A percentile compares a stretch with the other conserved stretches of the same genome.
Conservation (phyloP, 129 eudicot genomes). For the Flaveria robusta region DNA sequence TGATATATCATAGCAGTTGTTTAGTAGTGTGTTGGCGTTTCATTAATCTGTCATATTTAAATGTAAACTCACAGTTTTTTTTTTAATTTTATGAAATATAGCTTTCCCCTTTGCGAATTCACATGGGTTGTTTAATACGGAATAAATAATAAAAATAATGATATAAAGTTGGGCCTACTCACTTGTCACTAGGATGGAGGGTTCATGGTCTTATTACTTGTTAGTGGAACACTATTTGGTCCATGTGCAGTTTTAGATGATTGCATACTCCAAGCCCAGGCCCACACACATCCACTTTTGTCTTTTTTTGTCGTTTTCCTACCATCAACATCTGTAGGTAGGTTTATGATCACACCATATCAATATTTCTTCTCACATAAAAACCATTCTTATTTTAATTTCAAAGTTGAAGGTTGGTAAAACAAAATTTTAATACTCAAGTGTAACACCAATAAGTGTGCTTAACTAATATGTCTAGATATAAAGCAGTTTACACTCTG, state of each 20-base stretch:
- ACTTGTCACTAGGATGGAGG: not conserved
- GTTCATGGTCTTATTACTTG: too few relatives aligned
- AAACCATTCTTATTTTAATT: too few relatives aligned
- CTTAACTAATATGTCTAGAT: too few relatives aligned
- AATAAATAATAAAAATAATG: not conserved
- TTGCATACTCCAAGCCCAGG: constrained; percentile 27
- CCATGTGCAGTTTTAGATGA: constrained; percentile 40
- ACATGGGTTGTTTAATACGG: constrained; percentile 21
- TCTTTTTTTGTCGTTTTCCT: constrained; percentile 23
- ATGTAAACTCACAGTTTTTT: not conserved
- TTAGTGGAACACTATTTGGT: constrained; percentile 10
- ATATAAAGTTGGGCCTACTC: constrained; percentile 23
- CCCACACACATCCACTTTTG: constrained; percentile 19
- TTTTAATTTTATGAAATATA: not conserved
- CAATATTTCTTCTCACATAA: not conserved
- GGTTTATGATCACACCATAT: constrained; percentile 11
- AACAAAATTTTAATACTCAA: too few relatives aligned
- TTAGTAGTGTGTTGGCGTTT: not conserved
- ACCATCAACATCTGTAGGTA: not conserved
- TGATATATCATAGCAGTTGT: not conserved
- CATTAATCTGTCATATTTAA: not conserved
- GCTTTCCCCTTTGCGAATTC: not conserved
- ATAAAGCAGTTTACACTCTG: not conserved
- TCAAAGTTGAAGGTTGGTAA: too few relatives aligned
- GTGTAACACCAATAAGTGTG: too few relatives aligned